These are phyloP conservation scores for Fusarium mangiferae DNA, from an alignment of 2,329 filamentous ascomycete genomes.

Conservation along the genomic window DNA sequence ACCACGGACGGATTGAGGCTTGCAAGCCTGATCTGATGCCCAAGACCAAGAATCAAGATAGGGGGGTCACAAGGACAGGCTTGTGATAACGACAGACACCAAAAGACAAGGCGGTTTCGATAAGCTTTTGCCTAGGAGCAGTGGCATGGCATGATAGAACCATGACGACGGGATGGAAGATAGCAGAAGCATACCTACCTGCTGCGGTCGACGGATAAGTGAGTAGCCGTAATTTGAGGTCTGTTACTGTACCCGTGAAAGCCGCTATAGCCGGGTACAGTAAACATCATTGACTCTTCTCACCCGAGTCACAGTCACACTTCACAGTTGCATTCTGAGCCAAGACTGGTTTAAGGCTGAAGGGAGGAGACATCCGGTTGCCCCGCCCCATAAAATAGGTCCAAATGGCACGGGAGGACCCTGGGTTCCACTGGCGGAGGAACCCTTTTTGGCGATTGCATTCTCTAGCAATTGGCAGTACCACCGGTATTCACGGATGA, in stretches of 20 bases:
- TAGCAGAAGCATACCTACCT: background rate
- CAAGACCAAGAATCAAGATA: background rate
- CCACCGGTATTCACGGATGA: background rate
- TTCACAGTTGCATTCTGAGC: background rate
- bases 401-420: background rate
- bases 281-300: background rate
- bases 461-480: background rate
- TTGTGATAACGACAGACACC: conserved; percentile 5
- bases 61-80: conserved; percentile 14
- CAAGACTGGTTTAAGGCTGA: conserved; percentile 4
- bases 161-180: conserved; percentile 12
- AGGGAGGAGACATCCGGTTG: background rate
- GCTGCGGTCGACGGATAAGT: background rate
- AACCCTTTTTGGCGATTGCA: background rate
- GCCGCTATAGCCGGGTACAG: background rate
- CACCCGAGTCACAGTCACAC: background rate
- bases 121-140: conserved; percentile 24
- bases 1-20: background rate
- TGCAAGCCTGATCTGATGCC: conserved; percentile 17
- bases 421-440: background rate
- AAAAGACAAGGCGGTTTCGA: background rate
- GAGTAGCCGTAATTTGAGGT: background rate
- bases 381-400: background rate
- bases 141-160: conserved; percentile 2
- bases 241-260: background rate